A percentile compares a stretch with the other conserved stretches of the same genome.
Evolutionary conservation across 164 flowering plant species (phyloP).

Genomic region (Brasenia schreberi): DNA sequence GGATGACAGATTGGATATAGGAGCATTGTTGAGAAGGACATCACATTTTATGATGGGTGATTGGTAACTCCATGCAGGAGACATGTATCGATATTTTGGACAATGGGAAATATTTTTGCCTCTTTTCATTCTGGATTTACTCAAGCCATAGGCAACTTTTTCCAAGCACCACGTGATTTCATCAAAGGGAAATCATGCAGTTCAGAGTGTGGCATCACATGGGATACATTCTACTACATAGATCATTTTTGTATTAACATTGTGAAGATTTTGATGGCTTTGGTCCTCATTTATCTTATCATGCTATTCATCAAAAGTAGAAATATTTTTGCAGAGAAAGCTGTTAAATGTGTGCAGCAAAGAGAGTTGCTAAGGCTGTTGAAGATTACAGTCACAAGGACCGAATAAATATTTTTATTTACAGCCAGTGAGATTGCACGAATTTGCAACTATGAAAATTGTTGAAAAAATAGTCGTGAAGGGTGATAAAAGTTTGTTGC

Average conservation of each 20-base stretch:
- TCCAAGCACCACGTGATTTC: background rate
- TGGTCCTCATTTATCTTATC: background rate
- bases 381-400: no score
- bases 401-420: no score
- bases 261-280: background rate
- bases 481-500: no score
- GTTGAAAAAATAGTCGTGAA: no score
- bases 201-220: background rate
- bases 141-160: background rate
- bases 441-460: no score
- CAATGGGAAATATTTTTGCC: background rate
- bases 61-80: no score
- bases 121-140: background rate
- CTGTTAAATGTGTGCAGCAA: no score
- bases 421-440: no score
- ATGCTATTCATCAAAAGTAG: no score
- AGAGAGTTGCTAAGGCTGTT: no score
- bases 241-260: background rate
- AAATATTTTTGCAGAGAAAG: no score
- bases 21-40: slow-evolving; percentile 51
- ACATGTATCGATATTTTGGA: no score
- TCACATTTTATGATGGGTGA: slow-evolving; percentile 83
- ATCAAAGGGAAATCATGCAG: background rate
- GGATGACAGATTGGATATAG: slow-evolving; percentile 48
- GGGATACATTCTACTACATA: background rate